Conservation (phyloP, 2,329 filamentous ascomycete species). For the Ophiobolus disseminans region DNA sequence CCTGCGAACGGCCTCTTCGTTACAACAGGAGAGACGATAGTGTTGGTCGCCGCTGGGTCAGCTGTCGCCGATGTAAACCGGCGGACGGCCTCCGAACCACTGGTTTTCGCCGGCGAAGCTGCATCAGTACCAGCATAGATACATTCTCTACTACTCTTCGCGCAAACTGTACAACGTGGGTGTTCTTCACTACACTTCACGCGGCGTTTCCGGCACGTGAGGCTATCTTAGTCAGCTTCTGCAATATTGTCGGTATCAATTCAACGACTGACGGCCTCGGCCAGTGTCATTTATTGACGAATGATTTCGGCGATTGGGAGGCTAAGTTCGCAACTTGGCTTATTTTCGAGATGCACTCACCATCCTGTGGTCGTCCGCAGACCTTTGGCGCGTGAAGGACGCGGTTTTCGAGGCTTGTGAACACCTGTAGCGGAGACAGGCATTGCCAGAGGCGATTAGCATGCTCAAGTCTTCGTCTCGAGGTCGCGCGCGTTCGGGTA, state of each 20-base stretch:
- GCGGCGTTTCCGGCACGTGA: slow-evolving; percentile 56
- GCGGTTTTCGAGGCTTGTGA: slow-evolving; percentile 44
- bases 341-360: too few relatives aligned
- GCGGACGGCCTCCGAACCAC: slow-evolving; percentile 17
- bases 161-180: slow-evolving; percentile 54
- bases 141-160: slow-evolving; percentile 54
- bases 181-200: slow-evolving; percentile 61
- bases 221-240: slow-evolving; percentile 34
- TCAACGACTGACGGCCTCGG: too few relatives aligned
- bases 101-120: slow-evolving; percentile 9
- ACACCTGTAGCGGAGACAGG: slow-evolving; percentile 33
- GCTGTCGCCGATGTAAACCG: slow-evolving; percentile 22
- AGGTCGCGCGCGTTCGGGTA: slow-evolving; percentile 20
- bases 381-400: slow-evolving; percentile 53
- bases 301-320: too few relatives aligned
- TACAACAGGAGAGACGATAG: slow-evolving; percentile 22
- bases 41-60: slow-evolving; percentile 4
- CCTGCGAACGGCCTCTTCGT: slow-evolving; percentile 23
- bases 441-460: slow-evolving; percentile 32
- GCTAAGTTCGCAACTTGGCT: too few relatives aligned
- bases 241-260: neutral
- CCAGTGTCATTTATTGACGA: too few relatives aligned
- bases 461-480: slow-evolving; percentile 38
- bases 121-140: slow-evolving; percentile 41
- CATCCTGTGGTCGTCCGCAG: slow-evolving; percentile 56